Evolutionary conservation across 1,139 yeast genomes (phyloP), one percentile per base, ranked within the genome.

Genomic region (Debaryomycetaceae sp.): DNA sequence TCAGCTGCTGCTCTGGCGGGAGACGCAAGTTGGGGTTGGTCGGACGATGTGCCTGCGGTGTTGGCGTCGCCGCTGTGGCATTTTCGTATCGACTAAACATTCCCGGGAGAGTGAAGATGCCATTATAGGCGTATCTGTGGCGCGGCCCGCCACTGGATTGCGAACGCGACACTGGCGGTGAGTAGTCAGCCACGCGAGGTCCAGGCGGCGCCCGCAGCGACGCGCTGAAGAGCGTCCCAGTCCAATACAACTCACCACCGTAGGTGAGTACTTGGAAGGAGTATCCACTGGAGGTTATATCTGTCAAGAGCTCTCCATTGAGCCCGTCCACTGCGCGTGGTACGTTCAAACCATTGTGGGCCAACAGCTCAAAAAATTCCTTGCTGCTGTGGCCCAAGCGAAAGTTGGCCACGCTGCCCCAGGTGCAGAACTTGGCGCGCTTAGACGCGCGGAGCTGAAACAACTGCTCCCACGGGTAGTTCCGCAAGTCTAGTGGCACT

Each of bases 271-370:
- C 56, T 28, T 78, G 75, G 44, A 80, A 77, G n/a, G 81, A 69
- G 45, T 65, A 81, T 1, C 93, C 93, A 23, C 82, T 82, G 5
- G 82, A 78, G 12, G 73, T 62, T 2, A 82, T 58, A 44, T 78
- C 84, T 4, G 71, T 60, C 6, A 79, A 54, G 2, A 70, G 6
- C 6, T 11, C 19, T 7, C n/a, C 23, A 10, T 27, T 17, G 10
- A 25, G 12, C 4, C 11, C n/a, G 4, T 19, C 14, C 21, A 27
- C 29, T 4, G 19, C 16, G 16, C 7, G 15, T 9, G 56, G 50
- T 12, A 60, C 55, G 23, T 65, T 47, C 46, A 59, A 47, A 31
- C 2, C 45, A 0, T 68, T 59, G 1, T 82, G 79, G 3, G 54
- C 53, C 36, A 65, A 3, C 66, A 65, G 30, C 29, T 18, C 25